Conservation (phyloP, 306 rosid species). For the Rubus idaeus region DNA sequence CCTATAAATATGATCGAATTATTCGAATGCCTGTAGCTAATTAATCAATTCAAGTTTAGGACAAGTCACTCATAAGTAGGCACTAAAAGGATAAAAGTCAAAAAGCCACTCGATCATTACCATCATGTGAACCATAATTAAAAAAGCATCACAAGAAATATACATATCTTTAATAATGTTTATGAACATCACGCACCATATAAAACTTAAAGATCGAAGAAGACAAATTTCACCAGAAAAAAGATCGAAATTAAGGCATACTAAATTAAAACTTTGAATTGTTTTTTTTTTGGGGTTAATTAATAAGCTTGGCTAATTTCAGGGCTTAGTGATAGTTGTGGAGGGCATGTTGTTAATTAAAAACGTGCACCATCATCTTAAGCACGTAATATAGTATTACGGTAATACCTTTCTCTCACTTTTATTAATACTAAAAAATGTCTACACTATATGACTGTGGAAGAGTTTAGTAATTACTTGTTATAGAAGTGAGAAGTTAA, state of each 20-base stretch:
- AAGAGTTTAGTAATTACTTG: too few relatives aligned
- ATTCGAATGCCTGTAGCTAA: too few relatives aligned
- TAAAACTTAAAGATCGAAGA: too few relatives aligned
- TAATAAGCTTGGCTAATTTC: not conserved
- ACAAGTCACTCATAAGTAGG: too few relatives aligned
- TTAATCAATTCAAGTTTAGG: too few relatives aligned
- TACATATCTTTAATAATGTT: not conserved
- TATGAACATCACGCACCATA: too few relatives aligned
- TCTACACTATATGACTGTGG: too few relatives aligned
- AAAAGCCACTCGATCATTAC: not conserved
- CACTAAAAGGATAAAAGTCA: not conserved
- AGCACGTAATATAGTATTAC: not conserved
- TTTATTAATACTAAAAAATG: too few relatives aligned
- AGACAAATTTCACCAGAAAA: not conserved
- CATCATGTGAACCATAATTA: not conserved
- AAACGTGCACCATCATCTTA: not conserved
- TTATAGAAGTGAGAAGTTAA: too few relatives aligned
- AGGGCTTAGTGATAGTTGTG: not conserved
- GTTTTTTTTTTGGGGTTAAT: not conserved
- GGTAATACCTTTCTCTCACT: not conserved
- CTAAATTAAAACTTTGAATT: not conserved
- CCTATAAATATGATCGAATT: too few relatives aligned
- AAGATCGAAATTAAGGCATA: not conserved
- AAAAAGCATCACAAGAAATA: not conserved
- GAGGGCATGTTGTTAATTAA: not conserved